A percentile compares a stretch with the other conserved stretches of the same genome.
phyloP scores from a whole-genome alignment of 2,329 filamentous ascomycete genomes.

The Colletotrichum viniferum region DNA sequence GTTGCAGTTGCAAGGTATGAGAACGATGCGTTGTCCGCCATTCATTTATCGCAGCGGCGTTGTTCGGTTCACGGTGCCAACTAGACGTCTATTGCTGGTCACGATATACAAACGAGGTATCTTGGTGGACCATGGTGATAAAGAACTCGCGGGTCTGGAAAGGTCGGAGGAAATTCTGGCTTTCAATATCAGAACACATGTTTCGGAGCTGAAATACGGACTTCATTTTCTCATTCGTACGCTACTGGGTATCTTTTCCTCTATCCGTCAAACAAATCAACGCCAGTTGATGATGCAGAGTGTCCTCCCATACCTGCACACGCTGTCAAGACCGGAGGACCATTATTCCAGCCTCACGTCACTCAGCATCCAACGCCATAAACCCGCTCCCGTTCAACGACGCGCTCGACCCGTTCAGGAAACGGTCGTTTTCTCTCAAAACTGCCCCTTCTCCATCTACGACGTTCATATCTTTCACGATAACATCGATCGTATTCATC shows the following conservation, averaged over 20 bases:
- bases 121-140: not conserved
- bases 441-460: slow-evolving; percentile 7
- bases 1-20: not conserved
- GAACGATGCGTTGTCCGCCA: not conserved
- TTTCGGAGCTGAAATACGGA: not conserved
- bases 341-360: not conserved
- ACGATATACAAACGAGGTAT: not conserved
- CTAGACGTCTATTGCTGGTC: not conserved
- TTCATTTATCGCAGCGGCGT: not conserved
- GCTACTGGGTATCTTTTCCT: not conserved
- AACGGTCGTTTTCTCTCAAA: not conserved
- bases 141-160: not conserved
- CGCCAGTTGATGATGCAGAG: not conserved
- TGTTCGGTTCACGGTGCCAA: not conserved
- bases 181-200: not conserved
- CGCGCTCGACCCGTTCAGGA: not conserved
- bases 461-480: not conserved
- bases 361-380: not conserved
- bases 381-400: not conserved
- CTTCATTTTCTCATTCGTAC: not conserved
- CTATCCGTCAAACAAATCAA: not conserved
- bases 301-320: not conserved
- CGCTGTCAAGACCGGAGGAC: not conserved
- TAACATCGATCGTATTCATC: slow-evolving; percentile 4
- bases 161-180: not conserved